Conservation (phyloP, 805 yeast species). For the Ogataea degrootiae region DNA sequence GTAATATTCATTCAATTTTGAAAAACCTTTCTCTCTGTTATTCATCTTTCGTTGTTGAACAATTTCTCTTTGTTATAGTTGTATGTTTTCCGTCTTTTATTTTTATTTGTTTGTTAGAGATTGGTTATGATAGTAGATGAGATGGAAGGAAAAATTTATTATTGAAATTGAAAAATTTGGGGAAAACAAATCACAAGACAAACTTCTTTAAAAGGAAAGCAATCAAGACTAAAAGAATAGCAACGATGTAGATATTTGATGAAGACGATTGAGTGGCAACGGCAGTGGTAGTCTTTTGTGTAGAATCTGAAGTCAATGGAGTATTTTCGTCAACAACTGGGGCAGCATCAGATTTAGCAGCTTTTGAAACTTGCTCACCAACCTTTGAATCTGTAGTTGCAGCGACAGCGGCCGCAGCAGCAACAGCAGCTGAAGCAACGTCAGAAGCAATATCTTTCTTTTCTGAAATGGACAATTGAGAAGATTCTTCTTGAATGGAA, state of each 20-base stretch:
- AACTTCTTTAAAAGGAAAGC: constrained; percentile 19
- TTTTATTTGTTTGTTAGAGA: too few species aligned
- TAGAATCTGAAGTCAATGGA: not conserved
- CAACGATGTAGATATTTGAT: constrained; percentile 14
- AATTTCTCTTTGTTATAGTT: too few species aligned
- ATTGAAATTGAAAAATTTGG: too few species aligned
- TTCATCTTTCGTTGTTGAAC: too few species aligned
- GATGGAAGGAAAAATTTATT: too few species aligned
- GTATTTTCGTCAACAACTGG: not conserved
- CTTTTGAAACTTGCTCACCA: not conserved
- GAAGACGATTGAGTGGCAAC: not conserved
- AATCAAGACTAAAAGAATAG: constrained; percentile 16
- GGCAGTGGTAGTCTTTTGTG: not conserved
- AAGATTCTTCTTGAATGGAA: constrained; percentile 29
- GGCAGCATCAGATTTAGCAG: not conserved
- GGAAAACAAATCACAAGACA: not conserved
- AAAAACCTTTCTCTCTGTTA: too few species aligned
- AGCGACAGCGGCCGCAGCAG: constrained; percentile 11
- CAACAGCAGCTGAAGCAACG: constrained; percentile 10
- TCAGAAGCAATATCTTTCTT: constrained; percentile 6
- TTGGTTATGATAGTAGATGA: too few species aligned
- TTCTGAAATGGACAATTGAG: constrained; percentile 17
- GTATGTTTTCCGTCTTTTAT: too few species aligned
- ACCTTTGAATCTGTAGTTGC: not conserved
- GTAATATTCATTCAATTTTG: too few species aligned